Base-by-base conservation (phyloP, 306 rosid species). In the Hippophae tibetana region DNA sequence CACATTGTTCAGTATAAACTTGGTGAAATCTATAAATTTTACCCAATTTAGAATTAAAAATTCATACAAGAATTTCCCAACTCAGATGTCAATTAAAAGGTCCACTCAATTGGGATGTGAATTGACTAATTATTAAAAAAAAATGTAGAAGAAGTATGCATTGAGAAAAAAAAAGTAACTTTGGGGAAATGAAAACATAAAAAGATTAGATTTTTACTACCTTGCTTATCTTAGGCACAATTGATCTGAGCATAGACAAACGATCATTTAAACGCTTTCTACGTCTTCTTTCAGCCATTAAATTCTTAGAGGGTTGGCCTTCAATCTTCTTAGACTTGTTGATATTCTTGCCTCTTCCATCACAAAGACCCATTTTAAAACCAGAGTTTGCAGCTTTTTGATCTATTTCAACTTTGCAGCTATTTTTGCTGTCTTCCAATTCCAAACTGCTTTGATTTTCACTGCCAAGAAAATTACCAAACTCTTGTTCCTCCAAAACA, bases 191-290 rank as follows among this genome's bases (percentile, higher is more conserved):
- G 13, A 14, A 6, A 11, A 63, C 26, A 53, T 7, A 23, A 23
- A 53, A 53, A 12, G 53, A 23, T 12, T 12, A 49, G 23, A 11
- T 10, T 1, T 49, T 1, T 49, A 49, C 58, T 56, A 85, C 97
- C 97, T 89, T 89, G 86, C 97, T 89, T 54, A 86, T 89, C 78
- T 89, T 89, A 31, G 97, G 97, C 49, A 89, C 95, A 43, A 89
- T 86, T 49, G 97, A 89, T 81, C 97, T 81, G 45, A 89, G 80
- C 97, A 89, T 89, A 53, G 90, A 89, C 52, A 89, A 90, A 7
- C 97, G 67, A 45, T 89, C 97, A 74, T 89, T 89, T 56, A 89
- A 69, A 40, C 95, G 76, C 74, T 86, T 86, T 68, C 97, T 79
- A 55, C 97, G 69, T 49, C 97, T 83, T 56, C 97, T 81, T 63